Evolutionary conservation across 805 yeast species (phyloP).

Genomic region (Torulaspora delbrueckii): DNA sequence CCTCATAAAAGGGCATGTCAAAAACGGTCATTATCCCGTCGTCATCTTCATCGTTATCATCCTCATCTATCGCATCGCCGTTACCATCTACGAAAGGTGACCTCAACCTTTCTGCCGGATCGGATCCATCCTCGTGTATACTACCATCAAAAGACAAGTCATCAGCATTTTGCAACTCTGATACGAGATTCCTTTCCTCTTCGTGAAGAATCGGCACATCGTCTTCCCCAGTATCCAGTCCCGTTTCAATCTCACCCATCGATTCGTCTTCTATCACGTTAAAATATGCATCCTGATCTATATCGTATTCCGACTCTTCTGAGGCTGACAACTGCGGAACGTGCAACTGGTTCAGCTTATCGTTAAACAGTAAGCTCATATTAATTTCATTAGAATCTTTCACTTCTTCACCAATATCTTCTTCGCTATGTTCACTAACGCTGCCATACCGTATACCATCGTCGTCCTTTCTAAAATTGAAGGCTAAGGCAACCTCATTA

Average conservation of each 20-base stretch:
- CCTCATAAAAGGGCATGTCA: slow-evolving; percentile 41
- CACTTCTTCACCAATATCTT: slow-evolving; percentile 24
- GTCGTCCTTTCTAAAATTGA: slow-evolving; percentile 28
- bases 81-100: slow-evolving; percentile 6
- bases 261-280: slow-evolving; percentile 31
- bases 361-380: slow-evolving; percentile 3
- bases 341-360: slow-evolving; percentile 22
- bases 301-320: slow-evolving; percentile 35
- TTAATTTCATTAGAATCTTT: slow-evolving; percentile 16
- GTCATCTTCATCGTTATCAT: slow-evolving; percentile 32
- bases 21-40: slow-evolving; percentile 35
- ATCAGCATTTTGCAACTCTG: slow-evolving; percentile 32
- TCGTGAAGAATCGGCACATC: slow-evolving; percentile 30
- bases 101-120: slow-evolving; percentile 25
- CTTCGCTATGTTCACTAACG: slow-evolving; percentile 35
- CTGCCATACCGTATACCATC: slow-evolving; percentile 38
- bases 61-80: slow-evolving; percentile 19
- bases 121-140: slow-evolving; percentile 32
- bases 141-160: slow-evolving; percentile 33
- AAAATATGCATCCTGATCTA: slow-evolving; percentile 32
- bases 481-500: slow-evolving; percentile 24
- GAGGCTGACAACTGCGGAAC: slow-evolving; percentile 32
- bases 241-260: slow-evolving; percentile 33
- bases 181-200: slow-evolving; percentile 32
- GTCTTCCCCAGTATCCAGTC: slow-evolving; percentile 33